Conservation (phyloP, 2,329 filamentous ascomycete species). For the Hirsutella rhossiliensis region DNA sequence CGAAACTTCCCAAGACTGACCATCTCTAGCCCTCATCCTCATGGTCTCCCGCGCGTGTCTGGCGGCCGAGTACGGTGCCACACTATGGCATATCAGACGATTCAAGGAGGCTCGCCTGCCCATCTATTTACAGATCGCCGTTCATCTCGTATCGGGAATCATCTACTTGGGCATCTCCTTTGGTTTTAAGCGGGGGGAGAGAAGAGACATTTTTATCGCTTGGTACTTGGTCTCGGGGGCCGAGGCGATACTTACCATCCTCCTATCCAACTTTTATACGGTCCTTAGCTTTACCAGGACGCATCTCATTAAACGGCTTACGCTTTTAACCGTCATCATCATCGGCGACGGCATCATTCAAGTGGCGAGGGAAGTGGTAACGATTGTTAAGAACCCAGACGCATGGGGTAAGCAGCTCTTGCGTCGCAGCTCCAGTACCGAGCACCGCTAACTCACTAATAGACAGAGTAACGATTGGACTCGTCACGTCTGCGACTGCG, state of each 20-base stretch:
- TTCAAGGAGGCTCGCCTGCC: slow-evolving; percentile 24
- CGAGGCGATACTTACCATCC: slow-evolving; percentile 40
- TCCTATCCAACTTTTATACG: slow-evolving; percentile 39
- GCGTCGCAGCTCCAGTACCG: not conserved
- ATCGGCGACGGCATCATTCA: slow-evolving; percentile 54
- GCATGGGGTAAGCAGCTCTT: slow-evolving; percentile 23
- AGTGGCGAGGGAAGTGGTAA: slow-evolving; percentile 38
- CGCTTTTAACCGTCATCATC: slow-evolving; percentile 52
- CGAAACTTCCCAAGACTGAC: not conserved
- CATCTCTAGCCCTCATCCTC: slow-evolving; percentile 27
- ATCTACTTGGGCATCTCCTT: slow-evolving; percentile 31
- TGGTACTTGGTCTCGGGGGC: slow-evolving; percentile 43
- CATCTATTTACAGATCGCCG: slow-evolving; percentile 20
- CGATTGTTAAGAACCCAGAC: slow-evolving; percentile 28
- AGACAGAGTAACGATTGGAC: slow-evolving; percentile 26
- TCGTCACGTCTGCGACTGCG: slow-evolving; percentile 24
- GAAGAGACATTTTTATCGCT: slow-evolving; percentile 22
- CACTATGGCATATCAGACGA: slow-evolving; percentile 28
- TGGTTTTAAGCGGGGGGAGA: slow-evolving; percentile 17
- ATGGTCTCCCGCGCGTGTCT: slow-evolving; percentile 40
- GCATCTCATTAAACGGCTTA: slow-evolving; percentile 51
- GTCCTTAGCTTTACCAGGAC: slow-evolving; percentile 50
- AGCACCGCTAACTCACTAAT: not conserved
- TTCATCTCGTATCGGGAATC: slow-evolving; percentile 21
- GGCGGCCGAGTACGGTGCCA: slow-evolving; percentile 38